Evolutionary conservation across 768 basidiomycete genomes (phyloP).

Genomic region (Kondoa malvinella): DNA sequence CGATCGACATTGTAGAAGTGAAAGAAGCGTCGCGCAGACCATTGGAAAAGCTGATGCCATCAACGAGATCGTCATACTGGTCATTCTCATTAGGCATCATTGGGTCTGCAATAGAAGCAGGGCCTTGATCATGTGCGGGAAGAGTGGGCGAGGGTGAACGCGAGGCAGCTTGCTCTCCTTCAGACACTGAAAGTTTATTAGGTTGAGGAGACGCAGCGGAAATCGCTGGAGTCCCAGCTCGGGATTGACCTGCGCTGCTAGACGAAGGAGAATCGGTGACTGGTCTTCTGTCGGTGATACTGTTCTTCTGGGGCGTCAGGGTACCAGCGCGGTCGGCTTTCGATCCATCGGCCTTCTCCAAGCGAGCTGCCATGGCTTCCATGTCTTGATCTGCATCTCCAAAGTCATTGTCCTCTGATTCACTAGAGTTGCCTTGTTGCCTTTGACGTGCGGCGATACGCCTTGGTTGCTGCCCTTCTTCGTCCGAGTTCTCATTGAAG

Average conservation of each 20-base stretch:
- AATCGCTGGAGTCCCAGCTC: too few relatives aligned
- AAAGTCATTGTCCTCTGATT: constrained; percentile 37
- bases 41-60: neutral
- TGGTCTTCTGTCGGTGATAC: neutral
- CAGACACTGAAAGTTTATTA: too few relatives aligned
- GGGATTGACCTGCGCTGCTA: too few relatives aligned
- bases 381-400: constrained; percentile 29
- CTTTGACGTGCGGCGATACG: constrained; percentile 2
- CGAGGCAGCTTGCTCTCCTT: too few relatives aligned
- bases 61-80: neutral
- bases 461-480: neutral
- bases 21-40: neutral
- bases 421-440: constrained; percentile 7
- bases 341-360: neutral
- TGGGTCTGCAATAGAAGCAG: too few relatives aligned
- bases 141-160: too few relatives aligned
- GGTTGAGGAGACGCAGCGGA: too few relatives aligned
- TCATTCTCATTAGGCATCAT: too few relatives aligned
- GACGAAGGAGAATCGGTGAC: too few relatives aligned
- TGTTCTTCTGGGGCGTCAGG: neutral
- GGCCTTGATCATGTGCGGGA: too few relatives aligned
- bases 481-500: constrained; percentile 4
- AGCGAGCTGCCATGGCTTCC: neutral
- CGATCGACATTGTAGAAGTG: neutral
- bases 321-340: neutral